Conservation (phyloP, 768 basidiomycete genomes). For the Naganishia vishniacii region DNA sequence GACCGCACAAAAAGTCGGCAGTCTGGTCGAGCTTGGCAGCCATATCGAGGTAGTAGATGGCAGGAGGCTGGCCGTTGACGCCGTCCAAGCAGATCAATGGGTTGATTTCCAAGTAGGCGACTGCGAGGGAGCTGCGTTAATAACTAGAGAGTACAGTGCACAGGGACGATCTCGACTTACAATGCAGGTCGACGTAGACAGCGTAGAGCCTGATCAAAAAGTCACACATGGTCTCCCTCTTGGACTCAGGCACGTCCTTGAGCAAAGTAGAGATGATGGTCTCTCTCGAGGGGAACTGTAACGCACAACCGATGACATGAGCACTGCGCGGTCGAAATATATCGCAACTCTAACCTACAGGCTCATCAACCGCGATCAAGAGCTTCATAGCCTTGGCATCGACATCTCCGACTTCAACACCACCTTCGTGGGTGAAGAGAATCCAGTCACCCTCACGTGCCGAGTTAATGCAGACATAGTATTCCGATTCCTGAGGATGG, state of each 20-base stretch:
- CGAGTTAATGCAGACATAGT: slow-evolving; percentile 97
- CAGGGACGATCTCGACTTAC: slow-evolving; percentile 34
- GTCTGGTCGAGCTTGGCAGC: slow-evolving; percentile 99
- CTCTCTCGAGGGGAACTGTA: slow-evolving; percentile 71
- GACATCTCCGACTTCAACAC: slow-evolving; percentile 97
- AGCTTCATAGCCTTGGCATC: slow-evolving; percentile 93
- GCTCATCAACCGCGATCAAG: slow-evolving; percentile 64
- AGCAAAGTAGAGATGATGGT: slow-evolving; percentile 70
- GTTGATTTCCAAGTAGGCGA: slow-evolving; percentile 99
- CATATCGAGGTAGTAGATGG: slow-evolving; percentile 97
- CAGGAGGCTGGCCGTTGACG: slow-evolving; percentile 62
- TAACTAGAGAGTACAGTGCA: neutral
- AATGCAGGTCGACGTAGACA: slow-evolving; percentile 97
- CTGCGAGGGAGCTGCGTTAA: slow-evolving; percentile 26
- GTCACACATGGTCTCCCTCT: slow-evolving; percentile 87
- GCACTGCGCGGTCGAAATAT: neutral
- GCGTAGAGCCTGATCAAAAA: slow-evolving; percentile 92
- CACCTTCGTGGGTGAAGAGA: slow-evolving; percentile 97
- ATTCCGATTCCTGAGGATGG: slow-evolving; percentile 86
- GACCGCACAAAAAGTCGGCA: slow-evolving; percentile 93
- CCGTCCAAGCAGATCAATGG: slow-evolving; percentile 90
- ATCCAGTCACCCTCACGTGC: slow-evolving; percentile 89
- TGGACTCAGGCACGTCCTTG: slow-evolving; percentile 69
- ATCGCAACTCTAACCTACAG: slow-evolving; percentile 43
- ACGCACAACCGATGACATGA: neutral